Evolutionary conservation across 108 stramenopile species (phyloP), one percentile per base, ranked within the genome.

Genomic region (Nannochloropsis granulata): DNA sequence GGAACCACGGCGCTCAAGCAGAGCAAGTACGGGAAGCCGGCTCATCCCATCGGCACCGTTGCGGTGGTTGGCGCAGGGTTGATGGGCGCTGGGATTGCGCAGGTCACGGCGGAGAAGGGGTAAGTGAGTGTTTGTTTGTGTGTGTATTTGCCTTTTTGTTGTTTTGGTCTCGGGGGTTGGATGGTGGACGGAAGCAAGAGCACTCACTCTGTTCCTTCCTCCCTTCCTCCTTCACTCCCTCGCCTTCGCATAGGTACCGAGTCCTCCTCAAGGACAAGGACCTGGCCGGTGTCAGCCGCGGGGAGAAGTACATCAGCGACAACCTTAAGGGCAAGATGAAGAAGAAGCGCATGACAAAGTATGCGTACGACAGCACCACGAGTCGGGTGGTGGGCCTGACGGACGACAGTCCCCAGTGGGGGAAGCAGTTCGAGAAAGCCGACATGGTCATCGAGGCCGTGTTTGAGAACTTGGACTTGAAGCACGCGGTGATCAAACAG

Each of bases 361-460:
- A 93, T 91, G 93, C 96, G 89, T 91, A 91, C 91, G 96, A 97
- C 91, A 88, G 90, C 46, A 92, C 94, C 83, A 91, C 90, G 25
- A 92, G 95, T 56, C 94, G 94, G 85, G 92, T 99, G 12, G 91
- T 92, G 78, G 94, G 94, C 43, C 91, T 99, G 45, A 93, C 96
- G 24, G 97, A 98, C 87, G 91, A 94, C 26, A 92, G 83, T 45
- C 85, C 91, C 44, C 24, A 43, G 23, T 90, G 91, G 90, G 19
- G 88, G 85, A 87, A 90, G 82, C 97, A 98, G 86, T 97, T 99
- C 87, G 89, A 83, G 25, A 84, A 85, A 21, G 94, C 95, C 78
- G 99, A 98, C 91, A 87, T 97, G 91, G 94, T 98, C 43, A 97
- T 99, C 88, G 99, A 99, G 92, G 99, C 99, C 16, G 99, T 99